Base-by-base conservation (phyloP, 164 flowering plant genomes). In the Amborella trichopoda region DNA sequence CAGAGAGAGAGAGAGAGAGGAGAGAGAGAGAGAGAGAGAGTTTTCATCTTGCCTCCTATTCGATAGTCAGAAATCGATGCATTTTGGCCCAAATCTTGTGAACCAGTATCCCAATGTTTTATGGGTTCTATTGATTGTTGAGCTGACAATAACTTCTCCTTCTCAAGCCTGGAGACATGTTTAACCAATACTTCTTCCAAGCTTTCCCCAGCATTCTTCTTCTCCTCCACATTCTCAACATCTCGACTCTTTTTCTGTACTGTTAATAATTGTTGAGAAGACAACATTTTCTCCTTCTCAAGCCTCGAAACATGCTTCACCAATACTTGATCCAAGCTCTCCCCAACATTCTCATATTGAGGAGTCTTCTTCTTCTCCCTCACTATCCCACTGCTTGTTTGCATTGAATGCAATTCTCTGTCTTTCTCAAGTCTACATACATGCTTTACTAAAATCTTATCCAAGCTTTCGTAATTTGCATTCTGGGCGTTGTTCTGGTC, bases 121-220 rank as follows among this genome's bases (percentile, higher is more conserved):
- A 37, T 45, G 34, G 26, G 44, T 26, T 56, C 68, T 12, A 38
- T 67, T 30, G 60, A 50, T 48, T 68, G 68, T 54, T 67, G 67
- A 37, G 63, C 60, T 18, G 70, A 66, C 23, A 55, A 64, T 49
- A 53, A 47, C 57, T 77, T 89, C 41, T 76, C 93, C 58, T 60
- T 73, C 55, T 89, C 95, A 0, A 80, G 73, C 47, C 67, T 73
- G 3, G 81, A 67, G 56, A 60, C 64, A 39, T 67, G 95, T 44
- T 74, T 85, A 14, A 84, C 78, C 46, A 88, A 45, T 40, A 83
- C 48, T 51, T 80, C 66, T 38, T 74, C 85, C 69, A 84, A 58
- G 28, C 87, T 57, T 5, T 65, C 76, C n/a, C 44, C 68, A 28
- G 50, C 40, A 1, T 30, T 52, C 25, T 67, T 69, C 9, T 32